Base-by-base conservation (phyloP, 495 filamentous ascomycete genomes). In the Terfezia claveryi region DNA sequence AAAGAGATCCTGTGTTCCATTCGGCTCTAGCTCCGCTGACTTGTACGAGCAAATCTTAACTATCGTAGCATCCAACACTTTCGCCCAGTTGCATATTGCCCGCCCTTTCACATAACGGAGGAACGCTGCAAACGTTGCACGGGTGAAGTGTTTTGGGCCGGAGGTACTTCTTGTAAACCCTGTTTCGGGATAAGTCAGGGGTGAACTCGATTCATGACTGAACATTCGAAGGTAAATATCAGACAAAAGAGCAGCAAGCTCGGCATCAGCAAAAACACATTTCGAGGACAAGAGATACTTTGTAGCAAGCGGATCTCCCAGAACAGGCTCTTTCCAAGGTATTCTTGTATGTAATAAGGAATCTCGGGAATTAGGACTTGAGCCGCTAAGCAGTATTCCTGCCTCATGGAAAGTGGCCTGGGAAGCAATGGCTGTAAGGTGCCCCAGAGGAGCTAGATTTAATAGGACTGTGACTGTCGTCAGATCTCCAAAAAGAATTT, bases 371-470 rank as follows among this genome's bases (percentile, higher is more conserved):
- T 49, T 46, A 3, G 41, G 36, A 38, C 64, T 49, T 3, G 59
- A 32, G 36, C n/a, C 36, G 49, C 66, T 67, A 52, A 55, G 69
- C 66, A 51, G 11, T 23, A 62, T 54, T 46, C 41, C 41, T 5
- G 17, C 41, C 17, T 62, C 61, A 16, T 62, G 61, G 12, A 60
- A 52, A 7, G 52, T 57, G 0, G 72, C 67, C 6, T 58, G 53
- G 9, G 69, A 54, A 11, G 62, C 69, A 17, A 70, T 63, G 49
- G 73, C 72, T 8, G 75, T 74, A 69, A 71, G 75, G 56, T 71
- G 74, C 50, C 74, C 71, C 6, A 71, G 56, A 0, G 75, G 73
- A 1, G 62, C 55, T 10, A 80, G 54, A 10, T 70, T 73, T 7
- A 80, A 58, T 4, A 80, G 59, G 1, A 71, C 44, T 5, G 72